A percentile compares a stretch with the other conserved stretches of the same genome.
These are phyloP conservation scores for Cladosporium oxysporum DNA, from an alignment of 2,329 filamentous ascomycete species.

Conservation along the genomic window DNA sequence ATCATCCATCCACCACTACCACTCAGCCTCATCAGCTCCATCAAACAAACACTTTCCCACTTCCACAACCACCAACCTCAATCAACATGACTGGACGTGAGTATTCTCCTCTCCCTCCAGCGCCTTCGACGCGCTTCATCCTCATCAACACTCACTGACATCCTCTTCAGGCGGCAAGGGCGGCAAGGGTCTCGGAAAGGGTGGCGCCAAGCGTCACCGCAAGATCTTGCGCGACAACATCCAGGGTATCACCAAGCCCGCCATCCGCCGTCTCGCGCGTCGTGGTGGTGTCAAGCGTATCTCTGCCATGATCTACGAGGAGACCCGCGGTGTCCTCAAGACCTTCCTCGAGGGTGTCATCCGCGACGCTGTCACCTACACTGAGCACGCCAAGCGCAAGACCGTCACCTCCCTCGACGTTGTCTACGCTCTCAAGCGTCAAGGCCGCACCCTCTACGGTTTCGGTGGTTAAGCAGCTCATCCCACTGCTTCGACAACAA, in stretches of 20 bases:
- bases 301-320: constrained; percentile 89
- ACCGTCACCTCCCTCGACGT: constrained; percentile 66
- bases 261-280: constrained; percentile 96
- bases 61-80: constrained; percentile 32
- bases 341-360: constrained; percentile 82
- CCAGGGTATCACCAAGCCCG: constrained; percentile 98
- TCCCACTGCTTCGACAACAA: constrained; percentile 23
- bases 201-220: constrained; percentile 96
- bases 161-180: constrained; percentile 75
- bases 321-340: constrained; percentile 80
- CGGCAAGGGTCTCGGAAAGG: constrained; percentile 97
- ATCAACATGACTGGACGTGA: constrained; percentile 56
- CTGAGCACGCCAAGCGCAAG: constrained; percentile 80
- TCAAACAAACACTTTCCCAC: constrained; percentile 27
- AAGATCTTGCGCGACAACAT: constrained; percentile 99
- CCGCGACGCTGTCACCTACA: constrained; percentile 77
- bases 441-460: constrained; percentile 67
- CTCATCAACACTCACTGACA: constrained; percentile 29
- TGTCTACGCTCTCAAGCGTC: constrained; percentile 64
- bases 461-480: constrained; percentile 61
- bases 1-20: constrained; percentile 9
- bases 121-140: constrained; percentile 17
- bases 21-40: constrained; percentile 19
- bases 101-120: constrained; percentile 31
- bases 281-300: constrained; percentile 99